Percentiles rank a stretch among this genome's conserved stretches.
These are phyloP conservation scores for Lentinula novae-zelandiae DNA, from an alignment of 1,284 basidiomycete genomes.

Conservation along the genomic window DNA sequence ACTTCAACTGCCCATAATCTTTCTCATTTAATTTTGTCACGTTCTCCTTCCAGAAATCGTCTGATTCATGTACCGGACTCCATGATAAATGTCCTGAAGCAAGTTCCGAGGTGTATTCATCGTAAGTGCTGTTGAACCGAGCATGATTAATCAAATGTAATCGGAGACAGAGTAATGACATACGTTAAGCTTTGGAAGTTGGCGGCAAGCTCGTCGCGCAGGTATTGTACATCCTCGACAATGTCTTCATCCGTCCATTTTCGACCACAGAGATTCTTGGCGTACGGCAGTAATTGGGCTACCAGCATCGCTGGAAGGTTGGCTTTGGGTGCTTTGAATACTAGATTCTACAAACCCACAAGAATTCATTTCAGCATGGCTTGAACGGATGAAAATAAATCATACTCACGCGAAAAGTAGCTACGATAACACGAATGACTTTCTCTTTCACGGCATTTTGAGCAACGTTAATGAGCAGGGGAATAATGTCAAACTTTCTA, in stretches of 20 bases:
- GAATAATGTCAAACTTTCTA: conserved; percentile 88
- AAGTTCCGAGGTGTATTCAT: conserved; percentile 93
- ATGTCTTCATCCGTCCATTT: conserved; percentile 97
- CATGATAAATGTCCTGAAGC: conserved; percentile 89
- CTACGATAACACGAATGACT: conserved; percentile 91
- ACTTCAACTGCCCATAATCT: conserved; percentile 82
- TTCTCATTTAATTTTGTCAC: conserved; percentile 80
- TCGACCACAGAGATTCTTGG: conserved; percentile 77
- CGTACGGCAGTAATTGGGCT: conserved; percentile 81
- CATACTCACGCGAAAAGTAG: conserved; percentile 74
- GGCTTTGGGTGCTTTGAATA: conserved; percentile 73
- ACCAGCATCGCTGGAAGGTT: conserved; percentile 95
- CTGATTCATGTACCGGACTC: conserved; percentile 94
- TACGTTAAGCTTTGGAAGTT: conserved; percentile 91
- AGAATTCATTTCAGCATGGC: background rate
- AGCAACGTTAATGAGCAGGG: conserved; percentile 83
- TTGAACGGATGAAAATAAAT: conserved; percentile 5
- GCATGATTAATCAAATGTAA: conserved; percentile 21
- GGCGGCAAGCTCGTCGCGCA: conserved; percentile 77
- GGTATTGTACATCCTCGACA: conserved; percentile 84
- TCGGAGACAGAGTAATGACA: conserved; percentile 14
- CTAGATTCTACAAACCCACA: conserved; percentile 65
- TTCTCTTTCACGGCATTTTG: conserved; percentile 96
- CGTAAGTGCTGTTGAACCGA: conserved; percentile 72
- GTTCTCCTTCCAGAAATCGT: conserved; percentile 98